Evolutionary conservation across 2,329 filamentous ascomycete genomes (phyloP), one percentile per base, ranked within the genome.

Genomic region (Xylaria sp.): DNA sequence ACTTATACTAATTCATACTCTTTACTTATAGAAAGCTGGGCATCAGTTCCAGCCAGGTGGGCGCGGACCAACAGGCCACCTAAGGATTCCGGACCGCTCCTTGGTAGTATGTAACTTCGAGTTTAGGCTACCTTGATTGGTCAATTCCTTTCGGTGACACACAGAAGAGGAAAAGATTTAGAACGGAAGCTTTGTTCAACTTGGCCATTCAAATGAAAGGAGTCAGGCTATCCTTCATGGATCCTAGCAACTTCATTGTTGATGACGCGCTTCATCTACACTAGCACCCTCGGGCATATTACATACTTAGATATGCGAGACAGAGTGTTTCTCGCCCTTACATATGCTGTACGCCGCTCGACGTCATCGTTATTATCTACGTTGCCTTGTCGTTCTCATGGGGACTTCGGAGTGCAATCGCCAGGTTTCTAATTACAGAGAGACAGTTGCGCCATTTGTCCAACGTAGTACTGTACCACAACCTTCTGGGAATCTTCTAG

Each of bases 121-220:
- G 21, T 18, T 5, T 47, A 21, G 48, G n/a, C 55, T 37, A 6
- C 16, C 9, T 60, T 67, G 23, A 69, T 69, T 68, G 68, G 68
- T 29, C 51, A 61, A 50, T 29, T 44, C n/a, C 18, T 29, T 10
- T 40, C 25, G 47, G 65, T 44, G 23, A 47, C 42, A 44, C 37
- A 61, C 68, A 13, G 48, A 70, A 65, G 55, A 70, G 62, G 68
- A 59, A 65, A 68, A 70, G 44, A 65, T 68, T 16, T 60, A 42
- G 53, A 62, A 68, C 51, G 53, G 57, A 58, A 59, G 21, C 62
- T 32, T 44, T 29, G 51, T 62, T 44, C 57, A 65, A 65, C 55
- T 50, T 44, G 48, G 44, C 37, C 40, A 50, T 42, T 42, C 50
- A 62, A 59, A 67, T 51, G 44, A 61, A 55, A 59, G 61, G 63